A percentile compares a stretch with the other conserved stretches of the same genome.
phyloP scores from a whole-genome alignment of 2,329 filamentous ascomycete genomes.

The Sarocladiaceae sp. region DNA sequence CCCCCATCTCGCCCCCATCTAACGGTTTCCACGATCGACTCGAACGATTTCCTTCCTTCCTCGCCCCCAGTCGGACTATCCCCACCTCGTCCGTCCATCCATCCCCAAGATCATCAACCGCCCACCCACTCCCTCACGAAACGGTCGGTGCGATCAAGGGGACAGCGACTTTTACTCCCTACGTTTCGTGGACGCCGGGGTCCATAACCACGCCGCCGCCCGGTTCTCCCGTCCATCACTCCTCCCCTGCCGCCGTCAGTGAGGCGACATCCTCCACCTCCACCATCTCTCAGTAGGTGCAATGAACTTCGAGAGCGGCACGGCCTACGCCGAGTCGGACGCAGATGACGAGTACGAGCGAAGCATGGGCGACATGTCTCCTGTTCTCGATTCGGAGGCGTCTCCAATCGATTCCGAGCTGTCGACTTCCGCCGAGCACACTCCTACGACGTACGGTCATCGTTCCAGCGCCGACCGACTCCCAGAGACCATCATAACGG shows the following conservation, averaged over 20 bases:
- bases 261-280: neutral
- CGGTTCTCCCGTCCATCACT: neutral
- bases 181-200: constrained; percentile 9
- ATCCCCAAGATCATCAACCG: neutral
- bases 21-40: too few relatives aligned
- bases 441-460: constrained; percentile 71
- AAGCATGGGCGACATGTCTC: constrained; percentile 61
- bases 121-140: neutral
- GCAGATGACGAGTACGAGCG: constrained; percentile 80
- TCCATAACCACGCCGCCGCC: neutral
- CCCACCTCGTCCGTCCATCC: neutral
- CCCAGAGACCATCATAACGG: constrained; percentile 68
- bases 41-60: too few relatives aligned
- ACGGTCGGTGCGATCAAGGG: constrained; percentile 7
- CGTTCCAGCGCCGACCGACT: constrained; percentile 58
- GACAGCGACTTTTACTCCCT: constrained; percentile 4
- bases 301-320: constrained; percentile 59
- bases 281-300: neutral
- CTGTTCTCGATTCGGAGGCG: constrained; percentile 61
- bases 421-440: constrained; percentile 64
- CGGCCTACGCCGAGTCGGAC: constrained; percentile 71
- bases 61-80: too few relatives aligned
- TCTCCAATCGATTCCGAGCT: constrained; percentile 68
- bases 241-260: constrained; percentile 15
- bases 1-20: too few relatives aligned